phyloP scores from a whole-genome alignment of 305 asterid species.

The Fraxinus sp. region DNA sequence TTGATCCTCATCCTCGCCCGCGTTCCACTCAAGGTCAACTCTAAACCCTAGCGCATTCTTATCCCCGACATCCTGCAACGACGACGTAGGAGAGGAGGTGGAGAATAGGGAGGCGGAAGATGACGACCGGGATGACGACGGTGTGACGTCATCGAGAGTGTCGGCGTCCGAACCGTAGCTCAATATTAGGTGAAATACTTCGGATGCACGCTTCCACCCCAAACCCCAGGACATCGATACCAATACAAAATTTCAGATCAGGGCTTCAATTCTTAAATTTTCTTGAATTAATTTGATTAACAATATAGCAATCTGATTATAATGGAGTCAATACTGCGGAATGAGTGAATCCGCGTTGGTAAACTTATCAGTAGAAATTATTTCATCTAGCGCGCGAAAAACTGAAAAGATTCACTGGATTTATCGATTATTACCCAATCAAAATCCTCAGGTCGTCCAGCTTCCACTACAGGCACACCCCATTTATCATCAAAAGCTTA shows the following conservation, averaged over 20 bases:
- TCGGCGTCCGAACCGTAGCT: conserved; percentile 80
- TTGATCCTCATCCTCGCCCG: conserved; percentile 97
- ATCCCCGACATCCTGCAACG: conserved; percentile 33
- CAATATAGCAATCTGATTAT: conserved; percentile 23
- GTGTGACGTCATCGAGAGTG: conserved; percentile 59
- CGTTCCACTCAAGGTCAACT: conserved; percentile 86
- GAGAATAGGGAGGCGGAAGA: conserved; percentile 43
- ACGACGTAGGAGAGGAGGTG: conserved; percentile 38
- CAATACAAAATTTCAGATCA: conserved; percentile 33
- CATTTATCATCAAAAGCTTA: no score
- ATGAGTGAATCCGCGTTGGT: conserved; percentile 29
- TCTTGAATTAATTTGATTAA: conserved; percentile 7
- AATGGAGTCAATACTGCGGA: conserved; percentile 30
- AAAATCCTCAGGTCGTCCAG: no score
- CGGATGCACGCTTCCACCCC: conserved; percentile 97
- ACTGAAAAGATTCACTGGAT: not conserved
- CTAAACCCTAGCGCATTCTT: conserved; percentile 90
- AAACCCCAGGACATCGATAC: conserved; percentile 93
- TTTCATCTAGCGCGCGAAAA: not conserved
- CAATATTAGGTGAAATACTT: conserved; percentile 79
- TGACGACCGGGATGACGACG: conserved; percentile 65
- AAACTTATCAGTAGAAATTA: conserved; percentile 13
- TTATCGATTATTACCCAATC: no score
- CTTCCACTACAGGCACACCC: no score
- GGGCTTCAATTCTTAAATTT: conserved; percentile 8